Conservation (phyloP, 176 grass and related monocot genomes). For the Puya raimondii region DNA sequence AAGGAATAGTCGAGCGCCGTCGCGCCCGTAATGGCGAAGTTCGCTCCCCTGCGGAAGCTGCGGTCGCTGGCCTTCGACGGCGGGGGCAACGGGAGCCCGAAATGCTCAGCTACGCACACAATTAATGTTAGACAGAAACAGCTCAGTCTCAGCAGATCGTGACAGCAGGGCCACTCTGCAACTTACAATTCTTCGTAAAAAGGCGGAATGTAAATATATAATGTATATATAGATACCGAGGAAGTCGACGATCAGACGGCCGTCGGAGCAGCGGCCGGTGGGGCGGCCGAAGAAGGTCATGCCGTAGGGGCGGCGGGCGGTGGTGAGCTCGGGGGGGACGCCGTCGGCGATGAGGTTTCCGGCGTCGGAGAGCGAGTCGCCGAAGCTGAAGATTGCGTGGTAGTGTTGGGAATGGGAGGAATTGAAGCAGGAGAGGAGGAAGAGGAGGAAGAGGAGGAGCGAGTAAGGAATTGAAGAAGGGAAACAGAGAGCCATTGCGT, state of each 20-base stretch:
- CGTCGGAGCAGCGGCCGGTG: slow-evolving; percentile 65
- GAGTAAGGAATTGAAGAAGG: neutral
- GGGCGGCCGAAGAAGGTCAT: slow-evolving; percentile 27
- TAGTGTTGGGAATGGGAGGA: slow-evolving; percentile 17
- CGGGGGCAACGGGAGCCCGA: slow-evolving; percentile 68
- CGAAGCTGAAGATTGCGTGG: slow-evolving; percentile 63
- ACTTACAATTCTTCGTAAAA: too few species aligned
- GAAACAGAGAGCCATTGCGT: neutral
- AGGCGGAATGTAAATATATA: too few species aligned
- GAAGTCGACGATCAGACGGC: slow-evolving; percentile 62
- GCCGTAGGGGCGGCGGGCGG: slow-evolving; percentile 21
- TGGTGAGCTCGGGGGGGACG: slow-evolving; percentile 39
- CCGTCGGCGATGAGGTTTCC: slow-evolving; percentile 56
- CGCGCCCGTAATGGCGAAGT: slow-evolving; percentile 65
- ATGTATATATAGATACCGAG: slow-evolving; percentile 23
- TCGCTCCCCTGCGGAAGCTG: slow-evolving; percentile 66
- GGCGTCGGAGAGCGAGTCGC: slow-evolving; percentile 65
- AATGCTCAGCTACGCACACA: slow-evolving; percentile 41
- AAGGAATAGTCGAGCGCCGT: slow-evolving; percentile 61
- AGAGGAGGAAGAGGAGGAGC: neutral
- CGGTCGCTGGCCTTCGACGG: slow-evolving; percentile 42
- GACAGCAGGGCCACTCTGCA: too few species aligned
- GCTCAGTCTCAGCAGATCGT: too few species aligned
- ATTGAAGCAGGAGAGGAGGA: slow-evolving; percentile 4
- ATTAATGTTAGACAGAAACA: too few species aligned